phyloP scores from a whole-genome alignment of 768 basidiomycete genomes.

The Xerocomus potaroensis region DNA sequence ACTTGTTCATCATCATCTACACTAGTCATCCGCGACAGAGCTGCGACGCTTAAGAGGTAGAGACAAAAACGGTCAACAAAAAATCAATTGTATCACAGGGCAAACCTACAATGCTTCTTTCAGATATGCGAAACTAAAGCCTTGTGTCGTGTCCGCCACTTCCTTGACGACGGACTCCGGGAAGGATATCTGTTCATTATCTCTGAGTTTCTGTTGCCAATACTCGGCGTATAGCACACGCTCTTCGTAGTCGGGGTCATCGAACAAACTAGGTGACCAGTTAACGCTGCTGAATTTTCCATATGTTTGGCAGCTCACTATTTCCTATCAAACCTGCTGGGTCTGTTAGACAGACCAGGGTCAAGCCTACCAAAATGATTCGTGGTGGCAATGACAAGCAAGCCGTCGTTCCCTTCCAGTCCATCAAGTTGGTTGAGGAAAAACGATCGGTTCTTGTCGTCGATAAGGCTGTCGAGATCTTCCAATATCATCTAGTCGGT shows the following conservation, averaged over 20 bases:
- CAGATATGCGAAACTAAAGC: conserved; percentile 83
- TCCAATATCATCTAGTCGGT: conserved; percentile 46
- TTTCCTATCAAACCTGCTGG: conserved; percentile 84
- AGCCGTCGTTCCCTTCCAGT: conserved; percentile 71
- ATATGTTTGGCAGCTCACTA: conserved; percentile 47
- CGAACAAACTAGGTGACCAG: conserved; percentile 51
- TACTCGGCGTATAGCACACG: conserved; percentile 67
- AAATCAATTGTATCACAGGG: background rate
- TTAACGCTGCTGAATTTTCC: background rate
- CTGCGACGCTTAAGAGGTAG: conserved; percentile 51
- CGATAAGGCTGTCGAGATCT: conserved; percentile 77
- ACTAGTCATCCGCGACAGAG: conserved; percentile 61
- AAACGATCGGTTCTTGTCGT: conserved; percentile 73
- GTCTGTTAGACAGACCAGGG: conserved; percentile 68
- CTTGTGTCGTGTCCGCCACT: conserved; percentile 54
- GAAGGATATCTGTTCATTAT: conserved; percentile 61
- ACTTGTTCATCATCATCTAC: conserved; percentile 46
- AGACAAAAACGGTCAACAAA: background rate
- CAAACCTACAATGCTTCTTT: conserved; percentile 81
- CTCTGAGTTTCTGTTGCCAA: conserved; percentile 74
- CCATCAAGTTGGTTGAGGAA: conserved; percentile 88
- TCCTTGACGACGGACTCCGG: conserved; percentile 59
- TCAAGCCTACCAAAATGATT: conserved; percentile 83
- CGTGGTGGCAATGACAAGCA: conserved; percentile 75
- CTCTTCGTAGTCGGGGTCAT: conserved; percentile 62